Evolutionary conservation across 495 filamentous ascomycete genomes (phyloP).

Genomic region (Baudoinia panamericana): DNA sequence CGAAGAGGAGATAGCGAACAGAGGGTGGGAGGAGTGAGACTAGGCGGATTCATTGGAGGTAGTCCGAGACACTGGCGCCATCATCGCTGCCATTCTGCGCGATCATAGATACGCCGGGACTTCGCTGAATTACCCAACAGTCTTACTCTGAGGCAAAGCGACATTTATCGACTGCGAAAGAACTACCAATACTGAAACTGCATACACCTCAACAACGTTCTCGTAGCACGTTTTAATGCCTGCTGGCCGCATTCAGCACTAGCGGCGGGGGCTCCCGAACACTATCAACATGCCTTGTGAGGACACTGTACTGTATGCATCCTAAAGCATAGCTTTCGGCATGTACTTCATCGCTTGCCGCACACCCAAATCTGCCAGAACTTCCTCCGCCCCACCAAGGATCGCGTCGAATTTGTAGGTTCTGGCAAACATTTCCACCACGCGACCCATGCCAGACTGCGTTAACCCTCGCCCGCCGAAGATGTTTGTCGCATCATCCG

Average conservation of each 20-base stretch:
- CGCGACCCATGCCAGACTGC: constrained; percentile 66
- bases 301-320: no score
- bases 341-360: constrained; percentile 70
- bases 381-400: constrained; percentile 72
- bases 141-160: no score
- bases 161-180: no score
- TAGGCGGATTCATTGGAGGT: constrained; percentile 24
- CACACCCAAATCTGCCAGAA: constrained; percentile 69
- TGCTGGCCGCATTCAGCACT: no score
- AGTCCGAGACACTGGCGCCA: constrained; percentile 29
- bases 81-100: constrained; percentile 8
- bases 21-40: constrained; percentile 16
- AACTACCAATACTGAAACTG: no score
- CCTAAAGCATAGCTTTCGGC: constrained; percentile 74
- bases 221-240: no score
- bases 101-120: neutral
- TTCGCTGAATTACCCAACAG: neutral
- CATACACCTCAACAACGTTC: no score
- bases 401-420: constrained; percentile 88
- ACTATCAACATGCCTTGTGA: no score
- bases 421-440: constrained; percentile 70
- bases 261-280: no score
- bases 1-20: constrained; percentile 16
- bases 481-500: constrained; percentile 72
- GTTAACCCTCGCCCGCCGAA: constrained; percentile 75